Evolutionary conservation across 148 eudicot genomes (phyloP), one percentile per base, ranked within the genome.

Genomic region (Gaultheria prostrata): DNA sequence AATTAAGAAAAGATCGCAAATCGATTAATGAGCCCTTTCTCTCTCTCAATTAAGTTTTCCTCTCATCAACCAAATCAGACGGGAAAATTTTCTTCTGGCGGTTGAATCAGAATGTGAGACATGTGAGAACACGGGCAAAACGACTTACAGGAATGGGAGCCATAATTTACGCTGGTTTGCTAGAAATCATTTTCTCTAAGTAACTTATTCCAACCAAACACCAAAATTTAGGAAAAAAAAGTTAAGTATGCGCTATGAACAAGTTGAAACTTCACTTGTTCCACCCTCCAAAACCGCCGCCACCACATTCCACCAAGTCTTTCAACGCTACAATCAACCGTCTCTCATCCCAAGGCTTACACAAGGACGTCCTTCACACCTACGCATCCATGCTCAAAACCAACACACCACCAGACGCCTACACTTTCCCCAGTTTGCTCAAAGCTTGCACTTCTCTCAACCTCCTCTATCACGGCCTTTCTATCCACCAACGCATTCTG

Each of bases 361-460:
- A 94, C 84, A 82, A 81, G 14, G 77, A 90, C 53, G 98, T 90
- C 78, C 86, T 96, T 35, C 80, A 13, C 84, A 87, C 93, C 21
- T 94, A 89, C 87, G 67, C 89, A 63, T 88, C 92, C 74, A 92
- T 94, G 94, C 89, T 92, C 54, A 85, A 85, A 63, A 88, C 90
- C 85, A 69, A 87, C 59, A 86, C 84, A 14, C 85, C 87, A 17
- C 88, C 94, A 26, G 98, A 95, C 85, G 88, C 97, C 77, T 91
- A 90, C 87, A 90, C 98, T 4, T 95, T 85, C 87, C 98, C 98
- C 0, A 86, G 88, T 54, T 85, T 94, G 18, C 86, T 95, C 87
- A 95, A 94, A 87, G 94, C 98, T 30, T 93, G 97, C 86, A 82
- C 94, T 53, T 86, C 77, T 8, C 90, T 95, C 11, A 85, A 87